phyloP scores from a whole-genome alignment of 2,329 filamentous ascomycete species.

The Aspergillus cejpii region DNA sequence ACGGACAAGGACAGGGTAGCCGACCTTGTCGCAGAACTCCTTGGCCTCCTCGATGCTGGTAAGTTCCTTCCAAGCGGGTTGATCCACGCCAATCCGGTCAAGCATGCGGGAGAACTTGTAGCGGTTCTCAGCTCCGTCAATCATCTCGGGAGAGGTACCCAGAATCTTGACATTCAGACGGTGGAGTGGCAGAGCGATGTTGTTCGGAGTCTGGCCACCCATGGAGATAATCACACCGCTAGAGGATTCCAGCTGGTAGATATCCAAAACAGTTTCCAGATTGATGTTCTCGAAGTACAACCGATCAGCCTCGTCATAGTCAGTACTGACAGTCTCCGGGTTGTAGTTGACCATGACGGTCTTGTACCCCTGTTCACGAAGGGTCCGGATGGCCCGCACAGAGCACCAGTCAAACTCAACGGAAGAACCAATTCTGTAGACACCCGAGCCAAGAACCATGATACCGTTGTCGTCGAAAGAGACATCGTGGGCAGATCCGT shows the following conservation, averaged over 20 bases:
- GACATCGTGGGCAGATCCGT: constrained; percentile 78
- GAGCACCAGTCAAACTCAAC: constrained; percentile 99
- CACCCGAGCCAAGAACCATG: constrained; percentile 93
- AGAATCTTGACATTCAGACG: constrained; percentile 86
- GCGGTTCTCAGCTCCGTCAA: constrained; percentile 91
- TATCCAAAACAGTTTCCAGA: constrained; percentile 82
- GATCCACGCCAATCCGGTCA: constrained; percentile 88
- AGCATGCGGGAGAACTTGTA: constrained; percentile 99
- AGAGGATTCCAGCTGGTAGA: constrained; percentile 79
- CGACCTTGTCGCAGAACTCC: constrained; percentile 78
- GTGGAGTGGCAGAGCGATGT: constrained; percentile 85
- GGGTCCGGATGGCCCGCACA: constrained; percentile 83
- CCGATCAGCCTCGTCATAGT: constrained; percentile 89
- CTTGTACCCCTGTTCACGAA: constrained; percentile 77
- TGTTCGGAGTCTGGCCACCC: constrained; percentile 97
- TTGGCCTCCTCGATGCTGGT: constrained; percentile 89
- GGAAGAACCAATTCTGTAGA: constrained; percentile 94
- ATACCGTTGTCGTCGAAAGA: constrained; percentile 81
- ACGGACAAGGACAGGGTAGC: constrained; percentile 88
- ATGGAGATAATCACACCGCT: constrained; percentile 87
- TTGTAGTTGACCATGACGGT: constrained; percentile 97
- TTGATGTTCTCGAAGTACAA: constrained; percentile 97
- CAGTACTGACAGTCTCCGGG: constrained; percentile 80
- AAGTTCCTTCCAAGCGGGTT: constrained; percentile 96
- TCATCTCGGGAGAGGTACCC: constrained; percentile 97